These are phyloP conservation scores for Canna indica DNA, from an alignment of 176 grass and related monocot species.

Conservation along the genomic window DNA sequence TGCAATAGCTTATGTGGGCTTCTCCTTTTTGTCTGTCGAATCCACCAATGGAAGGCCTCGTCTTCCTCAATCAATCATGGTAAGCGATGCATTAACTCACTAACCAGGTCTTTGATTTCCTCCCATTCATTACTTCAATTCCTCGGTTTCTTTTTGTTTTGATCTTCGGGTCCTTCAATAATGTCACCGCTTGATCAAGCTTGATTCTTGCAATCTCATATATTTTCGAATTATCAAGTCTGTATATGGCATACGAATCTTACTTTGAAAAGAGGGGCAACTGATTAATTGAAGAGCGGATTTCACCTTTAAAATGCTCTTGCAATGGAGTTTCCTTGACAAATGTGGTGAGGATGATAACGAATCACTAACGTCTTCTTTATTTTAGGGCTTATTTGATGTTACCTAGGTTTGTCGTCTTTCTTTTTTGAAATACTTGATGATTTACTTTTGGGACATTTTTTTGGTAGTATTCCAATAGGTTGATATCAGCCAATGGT, in stretches of 20 bases:
- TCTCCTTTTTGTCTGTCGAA: neutral
- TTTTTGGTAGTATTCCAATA: too few species aligned
- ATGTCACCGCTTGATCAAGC: neutral
- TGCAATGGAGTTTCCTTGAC: neutral
- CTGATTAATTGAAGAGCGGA: neutral
- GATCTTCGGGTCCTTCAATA: neutral
- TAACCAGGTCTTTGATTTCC: neutral
- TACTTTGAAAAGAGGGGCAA: neutral
- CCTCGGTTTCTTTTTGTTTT: neutral
- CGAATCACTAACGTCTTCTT: too few species aligned
- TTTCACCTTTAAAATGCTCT: neutral
- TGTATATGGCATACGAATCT: too few species aligned
- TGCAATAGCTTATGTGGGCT: neutral
- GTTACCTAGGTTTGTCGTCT: neutral
- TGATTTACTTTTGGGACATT: neutral
- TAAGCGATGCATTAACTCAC: neutral
- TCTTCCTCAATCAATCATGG: neutral
- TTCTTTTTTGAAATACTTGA: neutral
- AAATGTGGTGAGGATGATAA: neutral
- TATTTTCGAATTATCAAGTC: too few species aligned
- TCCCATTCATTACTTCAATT: neutral
- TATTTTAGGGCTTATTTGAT: neutral
- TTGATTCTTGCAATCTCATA: too few species aligned
- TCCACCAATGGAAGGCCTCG: neutral
- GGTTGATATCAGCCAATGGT: neutral